Evolutionary conservation across 768 basidiomycete species (phyloP), one percentile per base, ranked within the genome.

Genomic region (Melanogaster broomeanus): DNA sequence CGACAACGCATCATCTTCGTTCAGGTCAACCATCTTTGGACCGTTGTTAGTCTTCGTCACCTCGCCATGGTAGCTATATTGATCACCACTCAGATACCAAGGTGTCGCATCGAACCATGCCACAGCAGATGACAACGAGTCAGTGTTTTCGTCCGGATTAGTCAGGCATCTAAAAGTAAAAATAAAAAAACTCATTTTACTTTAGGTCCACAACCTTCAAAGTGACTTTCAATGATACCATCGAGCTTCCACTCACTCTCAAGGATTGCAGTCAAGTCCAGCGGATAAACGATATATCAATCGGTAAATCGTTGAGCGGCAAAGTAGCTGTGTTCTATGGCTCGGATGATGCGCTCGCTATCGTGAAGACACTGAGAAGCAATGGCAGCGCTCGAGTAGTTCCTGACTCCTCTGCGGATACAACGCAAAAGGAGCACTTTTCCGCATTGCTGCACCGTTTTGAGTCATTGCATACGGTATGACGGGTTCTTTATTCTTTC

Each of bases 311-410:
- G 35, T 62, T 60, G 12, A 74, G 63, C 30, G 75, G 74, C 16
- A 75, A 77, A 9, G 77, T 84, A 1, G 87, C 84, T 18, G 77
- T 83, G 58, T 88, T 89, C 58, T 88, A 86, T 60, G 67, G 66
- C 34, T 64, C 69, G 27, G 61, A 76, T 27, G 66, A 77, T 52
- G 81, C 81, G 3, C 61, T 74, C 30, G 63, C 70, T n/a, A 65
- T 88, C 46, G 69, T 85, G n/a, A 70, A 76, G 48, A 74, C 83
- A 6, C 60, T 88, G 27, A 76, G 77, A 39, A 72, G 77, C 13
- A 73, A 72, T 6, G 81, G 82, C 6, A 71, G 79, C 1, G 83
- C 82, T 2, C 70, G 74, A 49, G 74, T 80, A 24, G 60, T 67
- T 25, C 64, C 77, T 6, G 69, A 73, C 21, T 57, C 67, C 0